Percentiles rank a stretch among this genome's conserved stretches.
Evolutionary conservation across 768 basidiomycete genomes (phyloP).

Genomic region (Hygrocybe punicea): DNA sequence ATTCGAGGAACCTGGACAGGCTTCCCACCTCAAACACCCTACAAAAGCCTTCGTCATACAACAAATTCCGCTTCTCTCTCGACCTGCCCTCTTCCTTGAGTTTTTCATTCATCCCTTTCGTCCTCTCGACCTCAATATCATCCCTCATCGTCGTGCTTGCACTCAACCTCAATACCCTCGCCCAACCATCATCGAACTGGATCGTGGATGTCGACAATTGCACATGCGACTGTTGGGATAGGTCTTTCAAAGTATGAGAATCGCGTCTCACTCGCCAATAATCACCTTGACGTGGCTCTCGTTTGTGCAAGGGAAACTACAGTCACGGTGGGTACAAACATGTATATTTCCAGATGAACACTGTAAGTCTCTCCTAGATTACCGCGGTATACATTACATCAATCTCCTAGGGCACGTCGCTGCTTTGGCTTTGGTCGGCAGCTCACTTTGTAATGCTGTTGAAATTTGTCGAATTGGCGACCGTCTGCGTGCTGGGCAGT

Average conservation of each 20-base stretch:
- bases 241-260: conserved; percentile 2
- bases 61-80: no score
- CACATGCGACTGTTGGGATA: conserved; percentile 7
- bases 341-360: conserved; percentile 7
- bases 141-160: conserved; percentile 3
- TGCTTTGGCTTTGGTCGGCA: conserved; percentile 7
- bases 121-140: neutral
- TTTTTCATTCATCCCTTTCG: neutral
- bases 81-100: neutral
- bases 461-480: conserved; percentile 4
- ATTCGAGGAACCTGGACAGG: no score
- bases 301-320: neutral
- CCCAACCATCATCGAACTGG: neutral
- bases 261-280: neutral
- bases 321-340: conserved; percentile 5
- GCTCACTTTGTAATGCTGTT: conserved; percentile 4
- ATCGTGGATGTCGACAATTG: conserved; percentile 6
- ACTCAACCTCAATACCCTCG: neutral
- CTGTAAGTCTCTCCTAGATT: neutral
- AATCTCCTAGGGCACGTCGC: conserved; percentile 1
- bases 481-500: conserved; percentile 1
- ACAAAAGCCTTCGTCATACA: no score
- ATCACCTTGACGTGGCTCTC: neutral
- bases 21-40: no score
- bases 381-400: no score